These are phyloP conservation scores for Penicillium sp. DNA, from an alignment of 2,329 filamentous ascomycete species.

Conservation along the genomic window DNA sequence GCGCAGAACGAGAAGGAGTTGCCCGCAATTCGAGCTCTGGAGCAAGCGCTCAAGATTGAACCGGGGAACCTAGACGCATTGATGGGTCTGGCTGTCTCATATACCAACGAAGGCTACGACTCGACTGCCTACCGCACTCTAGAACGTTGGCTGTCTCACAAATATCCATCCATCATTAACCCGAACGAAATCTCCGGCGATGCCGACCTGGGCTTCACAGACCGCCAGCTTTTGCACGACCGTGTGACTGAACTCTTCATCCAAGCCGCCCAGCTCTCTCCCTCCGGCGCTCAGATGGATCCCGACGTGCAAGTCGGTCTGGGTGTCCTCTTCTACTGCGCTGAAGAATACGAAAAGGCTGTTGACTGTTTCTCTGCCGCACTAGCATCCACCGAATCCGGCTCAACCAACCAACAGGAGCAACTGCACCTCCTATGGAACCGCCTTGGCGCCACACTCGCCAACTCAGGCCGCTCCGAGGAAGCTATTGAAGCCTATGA, in stretches of 20 bases:
- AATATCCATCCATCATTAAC: slow-evolving; percentile 80
- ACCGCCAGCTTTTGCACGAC: slow-evolving; percentile 83
- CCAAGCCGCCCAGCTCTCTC: slow-evolving; percentile 83
- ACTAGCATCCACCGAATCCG: slow-evolving; percentile 78
- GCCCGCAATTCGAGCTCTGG: slow-evolving; percentile 88
- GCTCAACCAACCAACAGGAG: slow-evolving; percentile 76
- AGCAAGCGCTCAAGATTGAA: slow-evolving; percentile 85
- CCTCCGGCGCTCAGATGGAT: slow-evolving; percentile 92
- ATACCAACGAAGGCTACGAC: slow-evolving; percentile 98
- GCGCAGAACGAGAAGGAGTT: slow-evolving; percentile 99
- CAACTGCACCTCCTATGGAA: slow-evolving; percentile 97
- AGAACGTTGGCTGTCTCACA: slow-evolving; percentile 93
- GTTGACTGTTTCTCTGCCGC: slow-evolving; percentile 97
- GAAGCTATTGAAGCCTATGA: slow-evolving; percentile 97
- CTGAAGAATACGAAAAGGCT: slow-evolving; percentile 96
- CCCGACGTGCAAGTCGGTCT: slow-evolving; percentile 97
- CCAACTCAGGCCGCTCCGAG: slow-evolving; percentile 88
- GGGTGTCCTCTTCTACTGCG: slow-evolving; percentile 95
- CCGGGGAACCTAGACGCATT: slow-evolving; percentile 82
- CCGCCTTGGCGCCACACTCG: slow-evolving; percentile 88
- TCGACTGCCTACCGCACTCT: slow-evolving; percentile 93
- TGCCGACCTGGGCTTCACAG: slow-evolving; percentile 89
- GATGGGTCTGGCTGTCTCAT: slow-evolving; percentile 94
- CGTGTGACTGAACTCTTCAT: slow-evolving; percentile 91
- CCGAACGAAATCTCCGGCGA: slow-evolving; percentile 69